These are phyloP conservation scores for Annulohypoxylon nitens DNA, from an alignment of 495 filamentous ascomycete species.

Conservation along the genomic window DNA sequence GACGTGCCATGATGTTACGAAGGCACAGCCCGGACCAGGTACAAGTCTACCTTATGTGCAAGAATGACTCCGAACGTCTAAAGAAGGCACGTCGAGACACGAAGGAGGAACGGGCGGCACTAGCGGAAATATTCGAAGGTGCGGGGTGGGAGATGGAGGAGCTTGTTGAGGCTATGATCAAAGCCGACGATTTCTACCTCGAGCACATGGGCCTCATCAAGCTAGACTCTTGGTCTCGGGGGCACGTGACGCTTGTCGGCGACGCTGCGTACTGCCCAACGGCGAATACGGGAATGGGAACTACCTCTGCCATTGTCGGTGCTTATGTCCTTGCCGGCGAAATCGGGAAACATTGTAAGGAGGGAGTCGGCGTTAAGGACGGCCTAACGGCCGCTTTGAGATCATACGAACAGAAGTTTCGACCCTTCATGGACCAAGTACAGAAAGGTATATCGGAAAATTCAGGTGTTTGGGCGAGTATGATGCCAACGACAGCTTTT, in stretches of 20 bases:
- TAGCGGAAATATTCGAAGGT: constrained; percentile 54
- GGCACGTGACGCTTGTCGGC: constrained; percentile 62
- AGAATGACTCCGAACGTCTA: constrained; percentile 46
- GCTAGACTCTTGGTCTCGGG: constrained; percentile 55
- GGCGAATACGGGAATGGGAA: constrained; percentile 64
- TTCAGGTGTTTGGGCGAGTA: constrained; percentile 11
- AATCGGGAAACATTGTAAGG: constrained; percentile 53
- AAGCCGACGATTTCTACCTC: constrained; percentile 63
- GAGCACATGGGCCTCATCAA: constrained; percentile 60
- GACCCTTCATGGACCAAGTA: constrained; percentile 59
- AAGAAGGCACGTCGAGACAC: constrained; percentile 49
- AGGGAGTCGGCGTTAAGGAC: neutral
- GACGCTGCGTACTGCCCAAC: constrained; percentile 67
- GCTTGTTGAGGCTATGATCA: constrained; percentile 55
- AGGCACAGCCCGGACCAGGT: constrained; percentile 52
- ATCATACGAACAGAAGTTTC: constrained; percentile 57
- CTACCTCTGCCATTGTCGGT: constrained; percentile 60
- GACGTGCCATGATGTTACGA: constrained; percentile 56
- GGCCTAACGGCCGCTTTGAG: constrained; percentile 49
- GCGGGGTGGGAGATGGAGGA: constrained; percentile 61
- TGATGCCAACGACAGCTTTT: constrained; percentile 48
- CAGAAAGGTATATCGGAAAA: constrained; percentile 50
- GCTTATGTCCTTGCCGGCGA: constrained; percentile 68
- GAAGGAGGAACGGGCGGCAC: constrained; percentile 55
- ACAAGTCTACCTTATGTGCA: constrained; percentile 57